Percentiles rank a stretch among this genome's conserved stretches.
Evolutionary conservation across 345 rosid genomes (phyloP).

Genomic region (Syzygium grande): DNA sequence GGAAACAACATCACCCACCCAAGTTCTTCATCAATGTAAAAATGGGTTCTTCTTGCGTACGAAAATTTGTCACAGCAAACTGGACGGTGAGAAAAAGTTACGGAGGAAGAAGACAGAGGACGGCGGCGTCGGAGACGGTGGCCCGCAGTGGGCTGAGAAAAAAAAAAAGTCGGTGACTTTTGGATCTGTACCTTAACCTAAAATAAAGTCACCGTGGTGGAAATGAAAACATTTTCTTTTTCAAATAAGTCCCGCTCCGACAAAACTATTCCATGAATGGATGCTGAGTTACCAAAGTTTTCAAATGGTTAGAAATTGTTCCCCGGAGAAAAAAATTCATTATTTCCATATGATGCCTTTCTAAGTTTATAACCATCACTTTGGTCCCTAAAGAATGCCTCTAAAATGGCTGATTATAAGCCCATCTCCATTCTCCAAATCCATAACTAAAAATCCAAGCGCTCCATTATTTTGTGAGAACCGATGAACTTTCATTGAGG

Average conservation of each 20-base stretch:
- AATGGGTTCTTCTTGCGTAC: neutral
- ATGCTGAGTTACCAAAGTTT: no score
- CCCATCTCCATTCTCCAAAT: neutral
- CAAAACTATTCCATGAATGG: no score
- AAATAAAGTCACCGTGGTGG: neutral
- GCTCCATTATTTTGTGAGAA: neutral
- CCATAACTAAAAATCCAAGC: neutral
- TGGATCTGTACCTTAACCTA: neutral
- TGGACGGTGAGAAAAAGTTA: neutral
- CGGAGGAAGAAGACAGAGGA: neutral
- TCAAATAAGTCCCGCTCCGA: neutral
- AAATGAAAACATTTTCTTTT: neutral
- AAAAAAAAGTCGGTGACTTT: neutral
- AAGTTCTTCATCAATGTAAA: neutral
- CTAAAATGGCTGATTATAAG: neutral
- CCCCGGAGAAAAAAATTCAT: no score
- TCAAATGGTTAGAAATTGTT: no score
- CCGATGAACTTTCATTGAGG: neutral
- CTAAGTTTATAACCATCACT: neutral
- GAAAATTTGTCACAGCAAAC: neutral
- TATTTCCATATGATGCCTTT: no score
- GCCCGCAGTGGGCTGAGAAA: neutral
- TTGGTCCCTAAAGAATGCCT: neutral
- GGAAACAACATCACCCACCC: neutral
- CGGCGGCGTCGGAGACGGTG: neutral